Conservation (phyloP, 1,284 basidiomycete species). For the Austropuccinia psidii region DNA sequence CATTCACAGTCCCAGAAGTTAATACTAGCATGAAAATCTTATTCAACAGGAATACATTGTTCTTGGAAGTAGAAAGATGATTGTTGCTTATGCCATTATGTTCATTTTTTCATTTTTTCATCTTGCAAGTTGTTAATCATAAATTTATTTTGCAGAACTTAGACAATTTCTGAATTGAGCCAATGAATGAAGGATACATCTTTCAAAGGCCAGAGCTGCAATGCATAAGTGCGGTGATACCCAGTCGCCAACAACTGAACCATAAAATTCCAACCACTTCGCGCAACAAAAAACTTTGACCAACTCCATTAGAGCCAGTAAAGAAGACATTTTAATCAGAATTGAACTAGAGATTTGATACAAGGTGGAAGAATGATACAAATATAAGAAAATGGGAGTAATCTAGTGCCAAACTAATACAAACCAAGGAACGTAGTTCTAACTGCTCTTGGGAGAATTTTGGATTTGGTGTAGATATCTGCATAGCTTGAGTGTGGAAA, state of each 20-base stretch:
- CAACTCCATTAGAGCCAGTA: slow-evolving; percentile 30
- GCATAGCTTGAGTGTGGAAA: background rate
- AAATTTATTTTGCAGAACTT: slow-evolving; percentile 19
- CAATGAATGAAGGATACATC: slow-evolving; percentile 28
- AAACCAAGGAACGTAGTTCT: too few relatives aligned
- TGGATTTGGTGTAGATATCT: slow-evolving; percentile 16
- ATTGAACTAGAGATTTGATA: slow-evolving; percentile 7
- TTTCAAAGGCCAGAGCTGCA: slow-evolving; percentile 20
- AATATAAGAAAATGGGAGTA: too few relatives aligned
- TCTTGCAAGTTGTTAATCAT: slow-evolving; percentile 14
- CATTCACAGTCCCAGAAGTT: too few relatives aligned
- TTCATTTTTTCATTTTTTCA: background rate
- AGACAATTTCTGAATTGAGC: slow-evolving; percentile 17
- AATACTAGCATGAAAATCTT: slow-evolving; percentile 30
- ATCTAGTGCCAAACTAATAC: too few relatives aligned
- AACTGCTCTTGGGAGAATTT: slow-evolving; percentile 26
- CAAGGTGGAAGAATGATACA: too few relatives aligned
- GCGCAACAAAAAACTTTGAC: slow-evolving; percentile 30
- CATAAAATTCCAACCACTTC: slow-evolving; percentile 28
- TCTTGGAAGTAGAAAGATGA: background rate
- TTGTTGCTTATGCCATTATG: background rate
- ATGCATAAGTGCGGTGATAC: slow-evolving; percentile 30
- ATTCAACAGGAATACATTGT: slow-evolving; percentile 28
- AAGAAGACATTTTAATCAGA: slow-evolving; percentile 31
- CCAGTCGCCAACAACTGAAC: background rate